Evolutionary conservation across 2,329 filamentous ascomycete species (phyloP), one percentile per base, ranked within the genome.

Genomic region (Scytalidium sp.): DNA sequence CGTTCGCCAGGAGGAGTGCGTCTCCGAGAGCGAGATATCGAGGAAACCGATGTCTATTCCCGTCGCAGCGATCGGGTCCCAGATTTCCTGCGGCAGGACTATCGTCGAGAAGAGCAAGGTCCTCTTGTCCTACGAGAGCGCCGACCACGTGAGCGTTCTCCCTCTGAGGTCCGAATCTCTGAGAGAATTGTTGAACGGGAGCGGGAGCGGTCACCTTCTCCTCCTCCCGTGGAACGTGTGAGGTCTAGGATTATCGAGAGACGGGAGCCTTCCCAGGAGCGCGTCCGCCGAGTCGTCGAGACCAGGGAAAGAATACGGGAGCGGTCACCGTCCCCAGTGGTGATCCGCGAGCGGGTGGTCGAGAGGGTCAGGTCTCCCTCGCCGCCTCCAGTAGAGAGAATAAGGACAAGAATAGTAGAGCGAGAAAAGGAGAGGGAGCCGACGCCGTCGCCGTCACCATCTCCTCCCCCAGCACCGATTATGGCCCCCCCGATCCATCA

Each of bases 401-500:
- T 64, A 45, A 56, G 60, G n/a, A 60, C 62, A n/a, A 54, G 59
- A 48, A 60, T 57, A 47, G 50, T 56, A 15, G 60, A 59, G 43
- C 53, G 45, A 44, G 56, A 57, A 45, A 51, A 48, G 45, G 55
- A 48, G 51, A 54, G 46, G 23, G 54, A 52, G 19, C 57, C 58
- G 9, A 56, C 57, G n/a, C 59, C 60, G 43, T 60, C 59, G 11
- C 63, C 62, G 41, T 57, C 59, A 20, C 53, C 54, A 11, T 50
- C 56, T 32, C 56, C 59, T 40, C 53, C 60, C 23, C 83, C 82
- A 23, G 78, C 79, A 49, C 46, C 50, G 41, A 85, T 94, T 60
- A 80, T 83, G 40, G 84, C 85, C 19, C 90, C 90, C 27, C 87
- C 86, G 1, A 90, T 96, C 59, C 88, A 93, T 68, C 84, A 93